phyloP scores from a whole-genome alignment of 2,329 filamentous ascomycete genomes.

The Trichothecium sympodiale region DNA sequence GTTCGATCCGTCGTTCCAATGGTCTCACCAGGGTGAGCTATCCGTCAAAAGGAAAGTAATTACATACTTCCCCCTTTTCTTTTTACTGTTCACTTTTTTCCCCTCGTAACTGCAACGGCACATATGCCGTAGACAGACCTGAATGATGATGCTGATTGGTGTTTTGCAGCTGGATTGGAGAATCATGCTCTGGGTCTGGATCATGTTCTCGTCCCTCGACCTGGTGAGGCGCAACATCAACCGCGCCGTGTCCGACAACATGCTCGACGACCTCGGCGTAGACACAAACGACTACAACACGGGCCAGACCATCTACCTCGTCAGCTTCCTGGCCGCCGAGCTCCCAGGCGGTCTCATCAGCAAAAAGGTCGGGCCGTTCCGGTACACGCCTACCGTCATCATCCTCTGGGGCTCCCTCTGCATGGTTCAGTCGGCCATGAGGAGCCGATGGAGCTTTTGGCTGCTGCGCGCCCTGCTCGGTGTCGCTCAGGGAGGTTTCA shows the following conservation, averaged over 20 bases:
- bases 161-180: slow-evolving; percentile 20
- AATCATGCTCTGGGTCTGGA: slow-evolving; percentile 35
- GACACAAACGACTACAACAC: slow-evolving; percentile 29
- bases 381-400: slow-evolving; percentile 51
- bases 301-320: slow-evolving; percentile 19
- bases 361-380: slow-evolving; percentile 46
- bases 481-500: slow-evolving; percentile 34
- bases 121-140: no score
- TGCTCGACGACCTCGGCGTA: slow-evolving; percentile 29
- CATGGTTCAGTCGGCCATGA: slow-evolving; percentile 31
- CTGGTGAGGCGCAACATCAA: slow-evolving; percentile 35
- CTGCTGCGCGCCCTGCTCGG: slow-evolving; percentile 26
- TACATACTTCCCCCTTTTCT: not conserved
- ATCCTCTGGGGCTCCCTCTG: slow-evolving; percentile 43
- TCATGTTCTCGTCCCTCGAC: slow-evolving; percentile 31
- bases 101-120: no score
- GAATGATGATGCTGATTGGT: no score
- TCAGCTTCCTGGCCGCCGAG: slow-evolving; percentile 20
- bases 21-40: slow-evolving; percentile 24
- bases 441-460: slow-evolving; percentile 25
- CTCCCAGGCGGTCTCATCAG: slow-evolving; percentile 49
- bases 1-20: slow-evolving; percentile 23
- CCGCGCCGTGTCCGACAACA: slow-evolving; percentile 37
- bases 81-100: no score
- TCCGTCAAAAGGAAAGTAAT: slow-evolving; percentile 18